phyloP scores from a whole-genome alignment of 305 asterid genomes.

The Fraxinus sp. region DNA sequence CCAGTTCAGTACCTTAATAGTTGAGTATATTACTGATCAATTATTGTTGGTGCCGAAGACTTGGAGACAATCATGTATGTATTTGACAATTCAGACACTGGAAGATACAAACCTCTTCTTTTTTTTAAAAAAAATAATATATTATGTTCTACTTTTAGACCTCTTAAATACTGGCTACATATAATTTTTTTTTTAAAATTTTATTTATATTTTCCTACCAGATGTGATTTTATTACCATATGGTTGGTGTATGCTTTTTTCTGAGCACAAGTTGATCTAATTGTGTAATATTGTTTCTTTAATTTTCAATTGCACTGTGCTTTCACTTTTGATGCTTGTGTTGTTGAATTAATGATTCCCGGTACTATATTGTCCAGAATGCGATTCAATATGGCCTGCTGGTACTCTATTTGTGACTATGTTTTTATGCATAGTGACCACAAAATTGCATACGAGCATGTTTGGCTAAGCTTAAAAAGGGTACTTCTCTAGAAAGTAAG shows the following conservation, averaged over 20 bases:
- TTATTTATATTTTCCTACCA: not conserved
- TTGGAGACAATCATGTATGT: not conserved
- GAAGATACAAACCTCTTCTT: not conserved
- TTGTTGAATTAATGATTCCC: not conserved
- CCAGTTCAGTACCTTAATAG: not conserved
- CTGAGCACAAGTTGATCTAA: not conserved
- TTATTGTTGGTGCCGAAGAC: not conserved
- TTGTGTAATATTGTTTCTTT: not conserved
- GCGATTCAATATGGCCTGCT: not conserved
- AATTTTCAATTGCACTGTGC: not conserved
- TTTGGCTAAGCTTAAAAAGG: not conserved
- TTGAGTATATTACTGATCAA: not conserved
- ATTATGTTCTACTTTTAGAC: not conserved
- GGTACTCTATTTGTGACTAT: not conserved
- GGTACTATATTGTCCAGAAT: not conserved
- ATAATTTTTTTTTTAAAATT: not conserved
- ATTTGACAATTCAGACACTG: not conserved
- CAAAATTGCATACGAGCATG: not conserved
- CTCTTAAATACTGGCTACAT: not conserved
- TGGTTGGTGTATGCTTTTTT: not conserved
- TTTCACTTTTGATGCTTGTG: not conserved
- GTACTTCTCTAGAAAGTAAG: not conserved
- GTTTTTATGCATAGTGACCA: not conserved
- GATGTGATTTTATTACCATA: not conserved
- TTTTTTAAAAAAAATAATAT: not conserved